These are phyloP conservation scores for Salvia rosmarinus DNA, from an alignment of 257 asterid genomes.

Conservation along the genomic window DNA sequence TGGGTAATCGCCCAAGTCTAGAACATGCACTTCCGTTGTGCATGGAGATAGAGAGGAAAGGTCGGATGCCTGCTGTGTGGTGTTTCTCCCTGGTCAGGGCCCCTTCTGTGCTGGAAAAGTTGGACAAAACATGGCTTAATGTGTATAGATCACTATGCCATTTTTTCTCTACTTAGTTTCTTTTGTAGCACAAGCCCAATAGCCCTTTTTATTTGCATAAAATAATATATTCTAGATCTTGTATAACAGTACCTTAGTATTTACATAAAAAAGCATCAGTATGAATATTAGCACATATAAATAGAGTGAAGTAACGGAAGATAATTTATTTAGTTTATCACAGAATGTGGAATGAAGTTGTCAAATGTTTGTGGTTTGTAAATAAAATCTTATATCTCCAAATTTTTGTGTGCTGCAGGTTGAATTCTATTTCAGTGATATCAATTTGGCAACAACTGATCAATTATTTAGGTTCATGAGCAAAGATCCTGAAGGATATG, in stretches of 20 bases:
- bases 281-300: not conserved
- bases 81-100: not conserved
- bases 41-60: conserved; percentile 6
- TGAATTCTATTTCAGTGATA: conserved; percentile 89
- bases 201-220: not conserved
- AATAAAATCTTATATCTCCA: not conserved
- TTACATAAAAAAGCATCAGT: not conserved
- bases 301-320: not conserved
- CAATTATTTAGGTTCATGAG: conserved; percentile 68
- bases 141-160: not conserved
- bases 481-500: conserved; percentile 88
- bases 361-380: not conserved
- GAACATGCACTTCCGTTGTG: not conserved
- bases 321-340: conserved; percentile 13
- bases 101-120: not conserved
- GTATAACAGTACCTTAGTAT: not conserved
- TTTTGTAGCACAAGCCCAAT: not conserved
- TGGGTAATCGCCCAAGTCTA: not conserved
- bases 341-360: not conserved
- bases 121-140: conserved; percentile 6
- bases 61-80: not conserved
- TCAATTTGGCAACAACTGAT: conserved; percentile 93
- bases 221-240: not conserved
- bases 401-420: conserved; percentile 53
- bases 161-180: not conserved